Conservation (phyloP, 2,329 filamentous ascomycete species). For the Xylaria arbuscula region DNA sequence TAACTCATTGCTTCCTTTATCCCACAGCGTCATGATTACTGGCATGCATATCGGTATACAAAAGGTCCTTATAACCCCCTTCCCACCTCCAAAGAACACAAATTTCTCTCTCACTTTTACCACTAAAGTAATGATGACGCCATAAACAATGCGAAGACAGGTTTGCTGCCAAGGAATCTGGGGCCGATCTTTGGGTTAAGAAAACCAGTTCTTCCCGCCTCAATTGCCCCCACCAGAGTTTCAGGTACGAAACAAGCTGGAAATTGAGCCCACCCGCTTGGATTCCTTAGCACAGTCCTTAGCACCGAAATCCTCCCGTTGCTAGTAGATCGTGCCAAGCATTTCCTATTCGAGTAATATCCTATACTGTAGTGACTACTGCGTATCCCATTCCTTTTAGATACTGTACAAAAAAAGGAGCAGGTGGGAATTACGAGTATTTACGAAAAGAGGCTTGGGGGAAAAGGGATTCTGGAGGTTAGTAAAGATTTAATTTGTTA, state of each 20-base stretch:
- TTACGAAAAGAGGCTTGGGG: no score
- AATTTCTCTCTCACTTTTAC: neutral
- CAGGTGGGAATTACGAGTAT: no score
- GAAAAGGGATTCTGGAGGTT: no score
- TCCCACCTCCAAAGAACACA: neutral
- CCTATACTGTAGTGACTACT: no score
- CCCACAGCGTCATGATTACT: neutral
- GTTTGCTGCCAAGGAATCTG: conserved; percentile 20
- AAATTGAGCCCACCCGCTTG: conserved; percentile 14
- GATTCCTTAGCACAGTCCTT: neutral
- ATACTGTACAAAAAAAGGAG: no score
- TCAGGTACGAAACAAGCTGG: conserved; percentile 25
- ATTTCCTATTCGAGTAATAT: conserved; percentile 28
- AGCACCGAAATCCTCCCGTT: conserved; percentile 23
- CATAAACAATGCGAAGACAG: conserved; percentile 6
- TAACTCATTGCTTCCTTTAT: neutral
- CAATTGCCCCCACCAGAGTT: conserved; percentile 17
- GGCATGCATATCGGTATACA: neutral
- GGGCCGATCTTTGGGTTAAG: conserved; percentile 4
- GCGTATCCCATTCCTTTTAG: no score
- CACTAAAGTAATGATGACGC: conserved; percentile 17
- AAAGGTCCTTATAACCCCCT: no score
- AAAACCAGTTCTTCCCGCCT: neutral
- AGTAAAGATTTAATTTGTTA: no score
- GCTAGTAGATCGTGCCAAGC: conserved; percentile 15